These are phyloP conservation scores for Polygonum aviculare DNA, from an alignment of 148 eudicot genomes.

Conservation along the genomic window DNA sequence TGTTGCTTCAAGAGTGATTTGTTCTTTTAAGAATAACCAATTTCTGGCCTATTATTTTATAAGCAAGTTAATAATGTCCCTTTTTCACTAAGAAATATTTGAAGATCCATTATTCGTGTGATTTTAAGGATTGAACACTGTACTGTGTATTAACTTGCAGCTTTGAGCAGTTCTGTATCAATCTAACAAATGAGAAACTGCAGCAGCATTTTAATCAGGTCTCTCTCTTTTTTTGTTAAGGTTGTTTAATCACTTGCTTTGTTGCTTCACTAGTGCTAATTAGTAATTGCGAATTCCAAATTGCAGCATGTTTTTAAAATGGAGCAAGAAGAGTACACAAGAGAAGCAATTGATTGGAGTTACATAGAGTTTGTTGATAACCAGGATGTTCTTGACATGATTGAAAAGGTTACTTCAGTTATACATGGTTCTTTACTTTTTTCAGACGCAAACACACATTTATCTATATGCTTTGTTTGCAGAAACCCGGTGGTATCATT, in stretches of 20 bases:
- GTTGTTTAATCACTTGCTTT: background rate
- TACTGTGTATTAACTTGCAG: slow-evolving; percentile 38
- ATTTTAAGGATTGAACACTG: background rate
- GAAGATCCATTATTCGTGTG: background rate
- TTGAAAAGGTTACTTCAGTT: slow-evolving; percentile 61
- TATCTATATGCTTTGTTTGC: slow-evolving; percentile 16
- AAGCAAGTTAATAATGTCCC: background rate
- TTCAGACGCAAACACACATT: too few relatives aligned
- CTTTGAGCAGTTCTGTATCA: slow-evolving; percentile 98
- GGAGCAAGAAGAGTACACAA: slow-evolving; percentile 99
- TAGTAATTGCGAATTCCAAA: background rate
- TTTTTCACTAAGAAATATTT: background rate
- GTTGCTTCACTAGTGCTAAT: background rate
- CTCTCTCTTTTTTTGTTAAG: background rate
- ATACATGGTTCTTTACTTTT: background rate
- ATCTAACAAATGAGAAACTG: slow-evolving; percentile 93
- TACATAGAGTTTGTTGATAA: slow-evolving; percentile 90
- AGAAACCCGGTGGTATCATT: slow-evolving; percentile 98
- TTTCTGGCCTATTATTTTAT: background rate
- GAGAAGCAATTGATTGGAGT: slow-evolving; percentile 98
- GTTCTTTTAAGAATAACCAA: background rate
- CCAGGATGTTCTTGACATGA: slow-evolving; percentile 95
- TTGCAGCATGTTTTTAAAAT: slow-evolving; percentile 96
- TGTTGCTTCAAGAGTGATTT: background rate
- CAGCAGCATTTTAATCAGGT: slow-evolving; percentile 99